Evolutionary conservation across 352 stramenopile genomes (phyloP).

Genomic region (Phytophthora hybrid): DNA sequence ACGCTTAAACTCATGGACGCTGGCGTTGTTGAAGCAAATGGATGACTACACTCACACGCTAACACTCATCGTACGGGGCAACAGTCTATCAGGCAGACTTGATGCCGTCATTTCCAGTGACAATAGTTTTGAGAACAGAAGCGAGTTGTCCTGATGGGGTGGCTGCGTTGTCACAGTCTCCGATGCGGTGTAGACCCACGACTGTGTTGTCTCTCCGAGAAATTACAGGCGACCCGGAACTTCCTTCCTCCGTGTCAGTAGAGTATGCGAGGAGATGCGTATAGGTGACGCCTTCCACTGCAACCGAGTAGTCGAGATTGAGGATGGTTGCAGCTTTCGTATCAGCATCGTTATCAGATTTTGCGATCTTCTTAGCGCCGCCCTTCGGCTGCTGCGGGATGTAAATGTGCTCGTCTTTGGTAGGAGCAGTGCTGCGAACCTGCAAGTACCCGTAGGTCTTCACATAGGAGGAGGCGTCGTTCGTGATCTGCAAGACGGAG

Average conservation of each 20-base stretch:
- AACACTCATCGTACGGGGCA: neutral
- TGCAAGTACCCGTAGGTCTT: constrained; percentile 66
- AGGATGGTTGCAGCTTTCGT: constrained; percentile 31
- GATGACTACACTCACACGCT: constrained; percentile 17
- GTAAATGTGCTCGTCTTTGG: constrained; percentile 64
- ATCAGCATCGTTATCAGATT: constrained; percentile 44
- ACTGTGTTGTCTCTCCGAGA: constrained; percentile 61
- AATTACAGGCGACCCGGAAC: constrained; percentile 71
- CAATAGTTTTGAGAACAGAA: constrained; percentile 29
- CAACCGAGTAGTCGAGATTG: constrained; percentile 46
- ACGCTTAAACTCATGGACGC: neutral
- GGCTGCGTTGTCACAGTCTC: constrained; percentile 72
- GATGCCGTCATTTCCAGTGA: constrained; percentile 46
- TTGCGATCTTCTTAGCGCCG: constrained; percentile 66
- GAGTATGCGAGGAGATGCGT: constrained; percentile 66
- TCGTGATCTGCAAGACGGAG: constrained; percentile 60
- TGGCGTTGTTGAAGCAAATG: constrained; percentile 12
- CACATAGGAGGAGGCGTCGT: constrained; percentile 44
- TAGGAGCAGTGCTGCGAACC: constrained; percentile 51
- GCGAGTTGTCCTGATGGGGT: constrained; percentile 35
- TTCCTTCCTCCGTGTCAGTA: constrained; percentile 70
- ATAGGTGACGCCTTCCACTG: constrained; percentile 44
- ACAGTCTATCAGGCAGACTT: constrained; percentile 33
- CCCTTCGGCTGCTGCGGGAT: constrained; percentile 72
- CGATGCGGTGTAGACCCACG: constrained; percentile 78